A percentile compares a stretch with the other conserved stretches of the same genome.
Conservation (phyloP, 164 flowering plant species). For the Amborella trichopoda region DNA sequence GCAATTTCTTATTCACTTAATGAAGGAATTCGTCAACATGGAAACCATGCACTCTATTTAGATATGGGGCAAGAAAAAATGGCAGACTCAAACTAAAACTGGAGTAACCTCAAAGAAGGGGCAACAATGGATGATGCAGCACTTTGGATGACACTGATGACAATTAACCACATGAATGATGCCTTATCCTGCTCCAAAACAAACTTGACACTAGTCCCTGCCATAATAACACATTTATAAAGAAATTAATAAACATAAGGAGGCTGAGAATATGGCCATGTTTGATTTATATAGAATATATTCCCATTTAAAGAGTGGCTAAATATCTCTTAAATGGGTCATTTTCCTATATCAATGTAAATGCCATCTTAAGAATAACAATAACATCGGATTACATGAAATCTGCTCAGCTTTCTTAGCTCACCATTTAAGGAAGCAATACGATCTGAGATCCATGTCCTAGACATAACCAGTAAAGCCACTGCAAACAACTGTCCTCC, state of each 20-base stretch:
- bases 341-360: no score
- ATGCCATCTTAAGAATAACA: not conserved
- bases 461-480: conserved; percentile 78
- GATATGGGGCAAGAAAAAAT: no score
- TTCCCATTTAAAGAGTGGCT: no score
- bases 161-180: conserved; percentile 69
- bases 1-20: no score
- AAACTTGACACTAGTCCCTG: conserved; percentile 94
- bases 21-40: no score
- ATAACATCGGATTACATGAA: not conserved
- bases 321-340: no score
- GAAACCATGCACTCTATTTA: no score
- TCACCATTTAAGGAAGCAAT: conserved; percentile 97
- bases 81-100: no score
- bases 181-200: conserved; percentile 96
- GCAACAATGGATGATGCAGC: conserved; percentile 89
- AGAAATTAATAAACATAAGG: no score
- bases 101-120: conserved; percentile 92
- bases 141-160: conserved; percentile 89
- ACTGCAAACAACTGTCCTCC: conserved; percentile 88
- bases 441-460: conserved; percentile 98
- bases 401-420: not conserved
- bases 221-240: conserved; percentile 6
- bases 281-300: no score
- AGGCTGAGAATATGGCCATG: no score